Percentiles rank a stretch among this genome's conserved stretches.
phyloP scores from a whole-genome alignment of 768 basidiomycete genomes.

The Hydnomerulius pinastri region DNA sequence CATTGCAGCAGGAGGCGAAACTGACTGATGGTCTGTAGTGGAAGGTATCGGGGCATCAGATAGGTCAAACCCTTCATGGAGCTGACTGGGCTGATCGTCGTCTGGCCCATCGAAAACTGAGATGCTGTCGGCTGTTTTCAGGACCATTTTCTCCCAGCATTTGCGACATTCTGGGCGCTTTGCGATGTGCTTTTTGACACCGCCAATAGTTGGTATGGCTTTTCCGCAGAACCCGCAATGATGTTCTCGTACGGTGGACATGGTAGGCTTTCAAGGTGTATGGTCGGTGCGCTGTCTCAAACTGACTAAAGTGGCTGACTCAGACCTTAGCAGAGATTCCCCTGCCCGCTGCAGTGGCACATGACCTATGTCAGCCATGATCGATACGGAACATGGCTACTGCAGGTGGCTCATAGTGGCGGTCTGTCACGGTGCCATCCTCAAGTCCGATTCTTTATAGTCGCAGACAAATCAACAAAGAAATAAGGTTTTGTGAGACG shows the following conservation, averaged over 20 bases:
- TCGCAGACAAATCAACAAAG: not conserved
- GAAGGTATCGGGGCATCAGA: not conserved
- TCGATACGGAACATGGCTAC: too few relatives aligned
- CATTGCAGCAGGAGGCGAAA: not conserved
- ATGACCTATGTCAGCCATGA: too few relatives aligned
- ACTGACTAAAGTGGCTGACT: not conserved
- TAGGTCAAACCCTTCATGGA: not conserved
- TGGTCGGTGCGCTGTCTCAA: too few relatives aligned
- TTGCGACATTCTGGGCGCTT: not conserved
- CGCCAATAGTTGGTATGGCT: not conserved
- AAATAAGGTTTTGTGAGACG: not conserved
- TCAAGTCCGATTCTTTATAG: too few relatives aligned
- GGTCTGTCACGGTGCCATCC: too few relatives aligned
- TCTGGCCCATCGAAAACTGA: not conserved
- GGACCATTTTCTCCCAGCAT: not conserved
- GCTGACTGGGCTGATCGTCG: not conserved
- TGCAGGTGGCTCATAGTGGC: too few relatives aligned
- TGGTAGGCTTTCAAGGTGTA: too few relatives aligned
- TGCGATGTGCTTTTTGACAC: constrained; percentile 2
- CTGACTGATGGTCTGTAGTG: constrained; percentile 23
- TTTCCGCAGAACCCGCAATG: constrained; percentile 2
- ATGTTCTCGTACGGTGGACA: too few relatives aligned
- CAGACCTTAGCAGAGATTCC: too few relatives aligned
- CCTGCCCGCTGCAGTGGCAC: too few relatives aligned
- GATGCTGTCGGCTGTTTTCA: not conserved